Conservation (phyloP, 352 stramenopile species). For the Globisporangium sylvaticum region DNA sequence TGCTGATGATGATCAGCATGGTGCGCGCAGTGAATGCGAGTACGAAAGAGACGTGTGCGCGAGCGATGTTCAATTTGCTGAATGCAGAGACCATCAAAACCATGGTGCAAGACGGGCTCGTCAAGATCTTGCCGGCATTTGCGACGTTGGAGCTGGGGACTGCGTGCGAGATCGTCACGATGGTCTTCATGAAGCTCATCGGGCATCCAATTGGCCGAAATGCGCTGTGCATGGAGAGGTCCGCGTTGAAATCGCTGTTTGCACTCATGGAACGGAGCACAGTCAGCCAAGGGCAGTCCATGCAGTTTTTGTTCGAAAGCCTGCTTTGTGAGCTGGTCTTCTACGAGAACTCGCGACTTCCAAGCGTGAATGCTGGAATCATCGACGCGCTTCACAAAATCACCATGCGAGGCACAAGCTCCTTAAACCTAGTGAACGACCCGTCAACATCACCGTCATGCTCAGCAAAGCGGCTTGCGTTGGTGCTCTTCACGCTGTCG, state of each 20-base stretch:
- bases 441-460: constrained; percentile 11
- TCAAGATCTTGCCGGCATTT: constrained; percentile 59
- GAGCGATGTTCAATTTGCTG: constrained; percentile 64
- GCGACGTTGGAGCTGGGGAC: constrained; percentile 23
- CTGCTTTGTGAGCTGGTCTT: constrained; percentile 48
- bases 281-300: constrained; percentile 1
- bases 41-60: constrained; percentile 70
- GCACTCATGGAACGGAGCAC: constrained; percentile 29
- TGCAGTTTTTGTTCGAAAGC: constrained; percentile 32
- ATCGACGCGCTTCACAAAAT: constrained; percentile 44
- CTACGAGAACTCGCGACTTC: constrained; percentile 46
- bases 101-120: constrained; percentile 62
- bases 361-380: constrained; percentile 51
- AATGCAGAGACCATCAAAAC: constrained; percentile 51
- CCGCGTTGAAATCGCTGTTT: constrained; percentile 51
- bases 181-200: constrained; percentile 60
- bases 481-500: constrained; percentile 54
- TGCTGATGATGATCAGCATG: constrained; percentile 82
- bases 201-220: constrained; percentile 37
- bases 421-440: background rate
- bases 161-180: constrained; percentile 33
- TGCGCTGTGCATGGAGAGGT: constrained; percentile 37
- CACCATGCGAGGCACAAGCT: constrained; percentile 6
- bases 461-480: constrained; percentile 25
- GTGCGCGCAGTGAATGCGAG: constrained; percentile 51